Evolutionary conservation across 2,329 filamentous ascomycete species (phyloP), one percentile per base, ranked within the genome.

Genomic region (Aspergillus sp.): DNA sequence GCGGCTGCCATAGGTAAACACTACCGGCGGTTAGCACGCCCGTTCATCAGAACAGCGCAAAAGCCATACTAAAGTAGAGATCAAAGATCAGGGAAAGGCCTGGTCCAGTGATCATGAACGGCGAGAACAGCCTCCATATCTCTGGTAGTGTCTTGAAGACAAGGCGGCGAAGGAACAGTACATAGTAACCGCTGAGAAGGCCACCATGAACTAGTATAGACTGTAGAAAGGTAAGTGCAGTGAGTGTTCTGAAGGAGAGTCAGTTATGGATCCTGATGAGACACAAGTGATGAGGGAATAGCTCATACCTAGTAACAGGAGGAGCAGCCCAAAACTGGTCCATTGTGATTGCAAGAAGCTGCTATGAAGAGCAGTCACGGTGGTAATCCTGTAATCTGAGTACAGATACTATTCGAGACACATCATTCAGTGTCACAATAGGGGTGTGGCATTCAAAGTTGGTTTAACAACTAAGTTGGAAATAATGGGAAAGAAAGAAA

Each of bases 1-100:
- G 66, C 87, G 85, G 72, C 85, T 89, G 68, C 89, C 80, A 78
- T 95, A 96, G 65, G 85, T 88, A 80, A 89, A 97, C 66, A 95
- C 82, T 87, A 69, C 63, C 53, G 52, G 62, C 57, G 65, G 63
- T 79, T 72, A 78, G 75, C 67, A 65, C 59, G 52, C 51, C 58
- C 58, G 59, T 68, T 63, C 67, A 41, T 38, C 36, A 57, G 49
- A 23, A 62, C 60, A 61, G 62, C 59, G 56, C 62, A 60, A 63
- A 60, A 63, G 9, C 65, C 84, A 69, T 80, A 87, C 85, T 74
- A 70, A 91, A 89, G 79, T 91, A 92, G 47, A 91, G 87, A 74
- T 93, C 90, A 72, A 92, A 80, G 58, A 92, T 71, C 66, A 92
- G 86, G 51, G 79, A 76, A 63, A 88, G 72, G 41, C 79, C 76